Percentiles rank a stretch among this genome's conserved stretches.
These are phyloP conservation scores for Candida morakotiae DNA, from an alignment of 805 yeast species.

Conservation along the genomic window DNA sequence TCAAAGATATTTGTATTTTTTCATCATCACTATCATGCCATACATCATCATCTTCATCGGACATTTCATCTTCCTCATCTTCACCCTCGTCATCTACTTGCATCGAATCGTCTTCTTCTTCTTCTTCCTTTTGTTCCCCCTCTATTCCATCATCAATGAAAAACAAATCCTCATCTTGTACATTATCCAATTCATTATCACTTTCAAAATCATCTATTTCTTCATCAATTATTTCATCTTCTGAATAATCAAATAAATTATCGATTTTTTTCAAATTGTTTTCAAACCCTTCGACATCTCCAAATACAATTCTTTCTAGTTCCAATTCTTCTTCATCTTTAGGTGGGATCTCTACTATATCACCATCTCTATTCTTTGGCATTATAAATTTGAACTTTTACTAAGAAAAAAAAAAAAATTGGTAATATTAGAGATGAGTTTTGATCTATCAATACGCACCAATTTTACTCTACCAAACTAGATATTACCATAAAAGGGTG, in stretches of 20 bases:
- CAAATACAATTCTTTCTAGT: constrained; percentile 83
- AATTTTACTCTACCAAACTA: neutral
- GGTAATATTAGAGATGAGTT: neutral
- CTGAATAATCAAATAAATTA: constrained; percentile 46
- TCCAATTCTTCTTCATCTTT: constrained; percentile 82
- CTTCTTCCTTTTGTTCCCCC: constrained; percentile 28
- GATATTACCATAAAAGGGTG: too few relatives aligned
- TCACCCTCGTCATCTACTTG: constrained; percentile 18
- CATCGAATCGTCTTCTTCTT: constrained; percentile 21
- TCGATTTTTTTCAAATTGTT: constrained; percentile 58
- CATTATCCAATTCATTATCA: constrained; percentile 24
- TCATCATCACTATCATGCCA: constrained; percentile 97
- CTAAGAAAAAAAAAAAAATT: constrained; percentile 2
- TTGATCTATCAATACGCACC: neutral
- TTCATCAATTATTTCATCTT: constrained; percentile 18
- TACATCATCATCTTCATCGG: constrained; percentile 26
- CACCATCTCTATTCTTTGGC: constrained; percentile 12
- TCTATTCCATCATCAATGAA: constrained; percentile 42
- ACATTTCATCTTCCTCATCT: constrained; percentile 21
- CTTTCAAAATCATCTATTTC: constrained; percentile 27
- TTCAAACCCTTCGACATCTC: constrained; percentile 77
- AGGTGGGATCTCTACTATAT: constrained; percentile 45
- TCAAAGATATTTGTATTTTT: constrained; percentile 54
- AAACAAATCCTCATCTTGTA: constrained; percentile 39
- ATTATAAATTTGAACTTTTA: constrained; percentile 3